These are phyloP conservation scores for Scedosporium apiospermum DNA, from an alignment of 2,329 filamentous ascomycete genomes.

Conservation along the genomic window DNA sequence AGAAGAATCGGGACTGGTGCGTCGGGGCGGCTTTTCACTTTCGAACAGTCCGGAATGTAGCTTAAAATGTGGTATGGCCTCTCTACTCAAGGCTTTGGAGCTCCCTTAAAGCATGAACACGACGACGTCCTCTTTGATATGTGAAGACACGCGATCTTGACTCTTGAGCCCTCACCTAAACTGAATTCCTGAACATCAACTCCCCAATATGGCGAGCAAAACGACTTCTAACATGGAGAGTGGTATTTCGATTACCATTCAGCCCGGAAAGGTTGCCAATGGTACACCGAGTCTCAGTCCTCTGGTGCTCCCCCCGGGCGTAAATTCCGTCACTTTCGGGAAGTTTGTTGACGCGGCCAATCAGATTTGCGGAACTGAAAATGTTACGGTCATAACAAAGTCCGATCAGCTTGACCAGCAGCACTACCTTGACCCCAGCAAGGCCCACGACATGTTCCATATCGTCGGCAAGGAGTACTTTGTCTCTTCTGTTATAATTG, in stretches of 20 bases:
- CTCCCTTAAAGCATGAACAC: no score
- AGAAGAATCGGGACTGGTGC: no score
- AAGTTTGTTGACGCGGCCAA: conserved; percentile 12
- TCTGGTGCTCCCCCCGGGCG: conserved; percentile 2
- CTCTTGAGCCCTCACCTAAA: no score
- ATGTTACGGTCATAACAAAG: conserved; percentile 11
- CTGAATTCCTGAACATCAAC: background rate
- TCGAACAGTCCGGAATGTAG: no score
- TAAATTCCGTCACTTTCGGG: conserved; percentile 10
- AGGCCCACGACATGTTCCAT: conserved; percentile 26
- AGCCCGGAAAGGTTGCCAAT: background rate
- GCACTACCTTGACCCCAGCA: conserved; percentile 12
- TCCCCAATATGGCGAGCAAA: background rate
- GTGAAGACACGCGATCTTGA: no score
- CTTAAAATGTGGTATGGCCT: no score
- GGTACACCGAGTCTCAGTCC: background rate
- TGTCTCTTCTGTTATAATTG: conserved; percentile 27
- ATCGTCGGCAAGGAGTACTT: conserved; percentile 32
- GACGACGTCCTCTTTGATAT: no score
- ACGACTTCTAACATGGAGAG: background rate
- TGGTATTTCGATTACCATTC: background rate
- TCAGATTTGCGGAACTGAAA: conserved; percentile 16
- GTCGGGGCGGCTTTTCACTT: no score
- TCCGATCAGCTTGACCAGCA: conserved; percentile 11
- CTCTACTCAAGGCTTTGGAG: no score